Conservation (phyloP, 305 asterid species). For the Solanum chacoense region DNA sequence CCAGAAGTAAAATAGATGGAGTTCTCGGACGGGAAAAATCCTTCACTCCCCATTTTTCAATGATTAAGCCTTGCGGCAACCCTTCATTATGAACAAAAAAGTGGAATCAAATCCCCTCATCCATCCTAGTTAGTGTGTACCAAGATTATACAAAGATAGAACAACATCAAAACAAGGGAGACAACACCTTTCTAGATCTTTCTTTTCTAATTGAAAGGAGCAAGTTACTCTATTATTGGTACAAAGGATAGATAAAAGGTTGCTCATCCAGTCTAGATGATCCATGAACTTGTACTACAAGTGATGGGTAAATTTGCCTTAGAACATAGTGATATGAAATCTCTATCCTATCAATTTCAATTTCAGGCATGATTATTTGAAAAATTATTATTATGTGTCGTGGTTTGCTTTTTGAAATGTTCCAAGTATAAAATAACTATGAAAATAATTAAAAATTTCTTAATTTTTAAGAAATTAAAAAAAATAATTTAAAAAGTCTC, state of each 20-base stretch:
- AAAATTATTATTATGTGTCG: background rate
- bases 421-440: background rate
- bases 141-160: background rate
- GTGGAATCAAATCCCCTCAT: background rate
- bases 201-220: background rate
- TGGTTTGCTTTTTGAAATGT: background rate
- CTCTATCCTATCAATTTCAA: background rate
- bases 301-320: background rate
- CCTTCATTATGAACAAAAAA: background rate
- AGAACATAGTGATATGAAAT: background rate
- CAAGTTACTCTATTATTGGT: background rate
- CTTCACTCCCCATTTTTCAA: background rate
- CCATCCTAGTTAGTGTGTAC: background rate
- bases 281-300: background rate
- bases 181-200: background rate
- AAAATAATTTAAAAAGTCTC: no score
- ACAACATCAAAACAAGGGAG: background rate
- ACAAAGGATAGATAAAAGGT: background rate
- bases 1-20: background rate
- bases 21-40: background rate
- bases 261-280: background rate
- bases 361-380: background rate
- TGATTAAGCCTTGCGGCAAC: background rate
- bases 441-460: no score
- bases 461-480: background rate